Evolutionary conservation across 805 yeast genomes (phyloP).

Genomic region (Hermanozyma aechmeae): DNA sequence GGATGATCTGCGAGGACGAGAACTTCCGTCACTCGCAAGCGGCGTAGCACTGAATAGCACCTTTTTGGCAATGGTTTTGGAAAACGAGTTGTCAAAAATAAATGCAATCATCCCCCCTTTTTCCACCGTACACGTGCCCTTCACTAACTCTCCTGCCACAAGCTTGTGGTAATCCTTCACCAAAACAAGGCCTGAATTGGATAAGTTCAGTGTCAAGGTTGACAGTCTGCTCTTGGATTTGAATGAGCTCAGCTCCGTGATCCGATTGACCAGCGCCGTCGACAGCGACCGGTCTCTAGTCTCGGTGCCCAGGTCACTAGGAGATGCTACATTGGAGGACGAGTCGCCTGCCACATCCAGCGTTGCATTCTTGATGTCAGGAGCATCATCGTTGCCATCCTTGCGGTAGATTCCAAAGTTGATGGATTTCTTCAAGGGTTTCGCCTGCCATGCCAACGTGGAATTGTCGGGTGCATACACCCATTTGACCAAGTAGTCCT

Average conservation of each 20-base stretch:
- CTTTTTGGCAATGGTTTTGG: conserved; percentile 76
- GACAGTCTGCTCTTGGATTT: conserved; percentile 27
- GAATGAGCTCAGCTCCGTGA: conserved; percentile 21
- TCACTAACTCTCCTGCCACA: conserved; percentile 48
- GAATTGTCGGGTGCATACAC: conserved; percentile 64
- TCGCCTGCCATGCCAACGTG: conserved; percentile 67
- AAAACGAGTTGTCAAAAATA: conserved; percentile 85
- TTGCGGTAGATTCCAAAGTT: conserved; percentile 31
- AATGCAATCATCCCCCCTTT: conserved; percentile 75
- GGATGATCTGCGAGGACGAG: too few species aligned
- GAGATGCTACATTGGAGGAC: background rate
- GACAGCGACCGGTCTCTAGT: conserved; percentile 26
- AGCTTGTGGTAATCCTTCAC: conserved; percentile 50
- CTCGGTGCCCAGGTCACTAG: too few species aligned
- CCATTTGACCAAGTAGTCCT: conserved; percentile 89
- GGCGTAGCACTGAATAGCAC: conserved; percentile 55
- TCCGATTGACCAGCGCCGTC: conserved; percentile 22
- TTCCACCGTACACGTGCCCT: conserved; percentile 51
- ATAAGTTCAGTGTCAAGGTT: conserved; percentile 29
- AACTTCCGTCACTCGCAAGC: too few species aligned
- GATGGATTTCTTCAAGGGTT: conserved; percentile 49
- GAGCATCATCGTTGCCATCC: conserved; percentile 9
- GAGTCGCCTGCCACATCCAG: background rate
- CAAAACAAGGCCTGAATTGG: conserved; percentile 34
- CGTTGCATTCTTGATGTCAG: background rate